A percentile compares a stretch with the other conserved stretches of the same genome.
Evolutionary conservation across 768 basidiomycete genomes (phyloP).

Genomic region (Pleurotus djamor): DNA sequence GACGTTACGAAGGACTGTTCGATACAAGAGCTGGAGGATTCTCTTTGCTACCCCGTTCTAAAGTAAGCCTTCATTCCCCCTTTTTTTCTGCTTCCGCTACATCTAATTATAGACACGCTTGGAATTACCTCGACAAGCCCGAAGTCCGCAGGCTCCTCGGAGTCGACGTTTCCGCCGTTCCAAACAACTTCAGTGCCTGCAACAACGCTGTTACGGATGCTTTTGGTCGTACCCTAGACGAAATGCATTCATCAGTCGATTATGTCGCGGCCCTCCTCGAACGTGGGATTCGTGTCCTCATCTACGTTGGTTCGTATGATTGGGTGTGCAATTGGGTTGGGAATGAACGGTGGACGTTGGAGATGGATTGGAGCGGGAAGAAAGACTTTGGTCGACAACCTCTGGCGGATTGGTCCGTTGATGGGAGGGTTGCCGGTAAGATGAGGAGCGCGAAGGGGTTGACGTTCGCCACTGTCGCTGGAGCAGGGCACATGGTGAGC

Average conservation of each 20-base stretch:
- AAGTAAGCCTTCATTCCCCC: neutral
- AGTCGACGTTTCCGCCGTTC: slow-evolving; percentile 44
- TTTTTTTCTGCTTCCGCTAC: neutral
- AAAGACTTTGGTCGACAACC: slow-evolving; percentile 33
- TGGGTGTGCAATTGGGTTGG: slow-evolving; percentile 64
- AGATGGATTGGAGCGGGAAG: slow-evolving; percentile 59
- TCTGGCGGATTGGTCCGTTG: slow-evolving; percentile 58
- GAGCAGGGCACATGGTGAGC: slow-evolving; percentile 74
- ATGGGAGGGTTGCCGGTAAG: slow-evolving; percentile 38
- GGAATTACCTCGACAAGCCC: slow-evolving; percentile 58
- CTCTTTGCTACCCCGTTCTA: slow-evolving; percentile 60
- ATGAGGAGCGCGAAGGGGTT: slow-evolving; percentile 43
- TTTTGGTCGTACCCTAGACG: slow-evolving; percentile 47
- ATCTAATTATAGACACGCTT: slow-evolving; percentile 42
- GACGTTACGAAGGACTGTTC: slow-evolving; percentile 66
- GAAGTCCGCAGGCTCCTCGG: slow-evolving; percentile 56
- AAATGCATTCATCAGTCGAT: slow-evolving; percentile 40
- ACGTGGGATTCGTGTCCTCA: slow-evolving; percentile 47
- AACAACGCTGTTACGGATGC: slow-evolving; percentile 35
- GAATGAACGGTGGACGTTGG: slow-evolving; percentile 59
- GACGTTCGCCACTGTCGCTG: slow-evolving; percentile 62
- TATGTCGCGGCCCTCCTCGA: slow-evolving; percentile 37
- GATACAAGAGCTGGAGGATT: slow-evolving; percentile 36
- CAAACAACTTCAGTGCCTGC: slow-evolving; percentile 30
- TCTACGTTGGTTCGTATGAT: slow-evolving; percentile 56